Evolutionary conservation across 345 rosid species (phyloP).

Genomic region (Conringia planisiliqua): DNA sequence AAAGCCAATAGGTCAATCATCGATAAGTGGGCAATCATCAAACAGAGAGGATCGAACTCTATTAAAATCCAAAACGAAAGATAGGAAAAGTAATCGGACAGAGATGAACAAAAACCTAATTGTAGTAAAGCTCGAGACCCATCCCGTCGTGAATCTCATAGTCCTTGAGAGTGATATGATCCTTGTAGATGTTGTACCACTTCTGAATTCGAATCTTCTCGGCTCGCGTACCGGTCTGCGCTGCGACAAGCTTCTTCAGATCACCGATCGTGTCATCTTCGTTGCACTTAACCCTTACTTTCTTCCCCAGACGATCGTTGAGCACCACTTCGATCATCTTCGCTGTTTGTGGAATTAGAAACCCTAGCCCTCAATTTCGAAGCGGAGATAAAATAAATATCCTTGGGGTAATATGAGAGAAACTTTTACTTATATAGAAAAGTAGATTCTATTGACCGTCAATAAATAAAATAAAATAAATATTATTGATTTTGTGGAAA

Average conservation of each 20-base stretch:
- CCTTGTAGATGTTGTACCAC: conserved; percentile 65
- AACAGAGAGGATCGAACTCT: neutral
- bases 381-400: neutral
- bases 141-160: conserved; percentile 79
- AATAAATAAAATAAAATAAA: neutral
- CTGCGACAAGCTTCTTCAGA: conserved; percentile 79
- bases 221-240: conserved; percentile 55
- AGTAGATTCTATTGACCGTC: neutral
- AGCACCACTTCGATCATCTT: conserved; percentile 77
- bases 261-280: conserved; percentile 79
- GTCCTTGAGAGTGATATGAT: conserved; percentile 73
- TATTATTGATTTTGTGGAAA: no score
- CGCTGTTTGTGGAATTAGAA: neutral
- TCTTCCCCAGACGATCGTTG: conserved; percentile 72
- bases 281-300: conserved; percentile 79
- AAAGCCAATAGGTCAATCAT: no score
- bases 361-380: conserved; percentile 11
- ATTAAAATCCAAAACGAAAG: neutral
- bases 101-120: conserved; percentile 15
- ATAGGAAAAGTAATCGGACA: neutral
- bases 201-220: conserved; percentile 46
- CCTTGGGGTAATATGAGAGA: neutral
- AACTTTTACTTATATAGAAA: neutral
- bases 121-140: conserved; percentile 81
- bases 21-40: neutral